These are phyloP conservation scores for Silybum marianum DNA, from an alignment of 129 eudicot species.

Conservation along the genomic window DNA sequence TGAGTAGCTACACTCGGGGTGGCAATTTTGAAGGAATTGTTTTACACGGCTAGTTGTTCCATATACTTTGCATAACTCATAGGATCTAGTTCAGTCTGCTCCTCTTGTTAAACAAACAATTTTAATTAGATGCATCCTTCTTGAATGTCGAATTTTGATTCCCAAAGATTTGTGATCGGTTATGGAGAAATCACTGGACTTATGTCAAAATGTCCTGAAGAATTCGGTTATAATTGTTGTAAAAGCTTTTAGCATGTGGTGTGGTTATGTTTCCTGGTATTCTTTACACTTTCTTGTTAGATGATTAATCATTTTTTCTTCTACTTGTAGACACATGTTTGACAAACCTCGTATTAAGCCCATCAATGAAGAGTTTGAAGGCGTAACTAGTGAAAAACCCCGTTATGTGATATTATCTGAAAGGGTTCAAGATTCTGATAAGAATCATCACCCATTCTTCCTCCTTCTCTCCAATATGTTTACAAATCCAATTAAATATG, in stretches of 20 bases:
- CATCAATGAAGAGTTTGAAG: conserved; percentile 47
- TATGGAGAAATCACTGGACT: neutral
- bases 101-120: neutral
- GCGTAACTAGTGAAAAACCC: conserved; percentile 61
- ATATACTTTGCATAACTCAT: neutral
- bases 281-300: conserved; percentile 1
- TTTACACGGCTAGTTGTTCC: neutral
- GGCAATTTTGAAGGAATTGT: neutral
- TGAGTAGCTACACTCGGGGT: neutral
- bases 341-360: conserved; percentile 91
- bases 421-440: conserved; percentile 66
- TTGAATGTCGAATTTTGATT: neutral
- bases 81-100: neutral
- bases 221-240: neutral
- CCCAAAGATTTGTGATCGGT: neutral
- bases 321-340: conserved; percentile 64
- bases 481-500: neutral
- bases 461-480: neutral
- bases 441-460: neutral
- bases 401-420: conserved; percentile 88
- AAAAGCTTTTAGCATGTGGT: neutral
- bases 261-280: neutral
- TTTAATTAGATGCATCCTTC: neutral
- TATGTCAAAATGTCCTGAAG: neutral
- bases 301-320: conserved; percentile 4